A percentile compares a stretch with the other conserved stretches of the same genome.
These are phyloP conservation scores for Mucor lusitanicus DNA, from an alignment of 371 early-diverging fungal species.

Conservation along the genomic window DNA sequence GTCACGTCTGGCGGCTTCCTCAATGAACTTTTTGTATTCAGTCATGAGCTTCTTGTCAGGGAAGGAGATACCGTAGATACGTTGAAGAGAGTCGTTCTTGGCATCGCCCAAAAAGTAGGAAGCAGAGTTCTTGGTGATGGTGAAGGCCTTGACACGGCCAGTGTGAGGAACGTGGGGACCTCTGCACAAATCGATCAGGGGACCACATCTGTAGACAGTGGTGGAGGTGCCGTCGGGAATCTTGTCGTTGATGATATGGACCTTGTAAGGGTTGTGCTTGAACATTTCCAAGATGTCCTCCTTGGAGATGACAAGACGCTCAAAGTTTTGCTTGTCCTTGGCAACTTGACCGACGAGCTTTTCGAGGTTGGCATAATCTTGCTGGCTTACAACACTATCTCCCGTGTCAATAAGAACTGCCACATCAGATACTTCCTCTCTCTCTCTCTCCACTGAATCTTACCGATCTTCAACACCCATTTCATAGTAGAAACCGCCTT, in stretches of 20 bases:
- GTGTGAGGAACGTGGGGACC: constrained; percentile 99
- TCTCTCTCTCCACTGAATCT: background rate
- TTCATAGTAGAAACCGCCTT: constrained; percentile 99
- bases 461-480: constrained; percentile 84
- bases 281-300: constrained; percentile 97
- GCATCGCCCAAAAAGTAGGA: constrained; percentile 99
- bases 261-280: constrained; percentile 96
- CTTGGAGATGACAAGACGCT: constrained; percentile 89
- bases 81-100: constrained; percentile 96
- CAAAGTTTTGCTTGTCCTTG: constrained; percentile 97
- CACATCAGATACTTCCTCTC: background rate
- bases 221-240: constrained; percentile 95
- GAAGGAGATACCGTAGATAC: constrained; percentile 99
- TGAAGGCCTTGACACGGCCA: constrained; percentile 92
- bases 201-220: constrained; percentile 98
- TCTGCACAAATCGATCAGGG: constrained; percentile 98
- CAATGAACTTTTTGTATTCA: constrained; percentile 92
- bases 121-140: constrained; percentile 95
- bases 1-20: constrained; percentile 97
- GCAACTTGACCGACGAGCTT: constrained; percentile 83
- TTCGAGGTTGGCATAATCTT: constrained; percentile 89
- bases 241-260: constrained; percentile 89
- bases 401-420: background rate
- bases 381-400: constrained; percentile 69
- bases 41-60: constrained; percentile 96